Base-by-base conservation (phyloP, 2,329 filamentous ascomycete genomes). In the Clonostachys byssicola region DNA sequence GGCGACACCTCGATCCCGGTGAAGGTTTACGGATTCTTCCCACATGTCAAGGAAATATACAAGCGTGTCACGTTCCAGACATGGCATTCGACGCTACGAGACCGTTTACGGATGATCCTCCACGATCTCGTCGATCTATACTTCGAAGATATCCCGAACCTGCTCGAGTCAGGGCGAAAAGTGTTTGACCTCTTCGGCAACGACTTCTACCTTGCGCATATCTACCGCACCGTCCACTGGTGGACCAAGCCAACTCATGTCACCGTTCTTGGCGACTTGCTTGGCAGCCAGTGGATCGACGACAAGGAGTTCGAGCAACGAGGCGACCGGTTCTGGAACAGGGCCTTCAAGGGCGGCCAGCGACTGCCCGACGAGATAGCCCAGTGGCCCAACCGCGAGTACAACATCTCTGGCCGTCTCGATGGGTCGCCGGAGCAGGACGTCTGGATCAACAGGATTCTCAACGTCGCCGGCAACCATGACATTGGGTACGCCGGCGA, bases 401-500 rank as follows among this genome's bases (percentile, higher is more conserved):
- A 81, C 56, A 70, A 73, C 2, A 54, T 81, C 6, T 62, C 75
- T 0, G 77, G 77, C 5, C 65, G 75, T 18, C 61, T 83, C 5
- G 72, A 73, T 38, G 68, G 62, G 1, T 64, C 63, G 6, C 60
- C 71, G 8, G 63, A 73, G 43, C 69, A 71, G 7, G 66, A 72
- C 6, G 65, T 67, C 3, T 97, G 94, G 94, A 67, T 75, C n/a
- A 77, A 73, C 39, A 80, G 87, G 47, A 76, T 96, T 52, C 90
- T 99, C 62, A 95, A 96, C 56, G 82, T 97, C 23, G 91, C 85
- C 1, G 94, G 94, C 2, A 99, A 99, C 60, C 94, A 99, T 62
- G 94, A 99, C 64, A 85, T 99, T 59, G 94, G 94, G 34, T 99
- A 99, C 63, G 90, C 92, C 0, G 94, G 94, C 4, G 94, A 99